A percentile compares a stretch with the other conserved stretches of the same genome.
Conservation (phyloP, 2,329 filamentous ascomycete species). For the Fusarium sp. region DNA sequence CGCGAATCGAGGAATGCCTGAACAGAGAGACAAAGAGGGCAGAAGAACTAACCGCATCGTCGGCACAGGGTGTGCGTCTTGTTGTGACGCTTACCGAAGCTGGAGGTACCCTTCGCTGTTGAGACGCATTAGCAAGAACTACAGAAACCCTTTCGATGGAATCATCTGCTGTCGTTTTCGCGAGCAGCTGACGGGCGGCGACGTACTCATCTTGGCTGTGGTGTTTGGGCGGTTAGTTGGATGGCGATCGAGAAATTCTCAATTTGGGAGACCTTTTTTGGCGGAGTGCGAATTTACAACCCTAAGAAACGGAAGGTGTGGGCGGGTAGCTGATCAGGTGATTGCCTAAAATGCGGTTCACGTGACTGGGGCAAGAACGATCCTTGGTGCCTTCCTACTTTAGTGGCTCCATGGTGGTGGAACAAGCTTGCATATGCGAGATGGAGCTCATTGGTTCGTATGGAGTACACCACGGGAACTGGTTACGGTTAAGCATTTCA, state of each 20-base stretch:
- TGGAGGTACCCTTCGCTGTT: constrained; percentile 70
- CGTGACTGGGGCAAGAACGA: constrained; percentile 44
- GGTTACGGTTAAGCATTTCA: neutral
- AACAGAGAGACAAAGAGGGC: constrained; percentile 26
- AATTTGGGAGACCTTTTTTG: constrained; percentile 54
- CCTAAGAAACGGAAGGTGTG: constrained; percentile 50
- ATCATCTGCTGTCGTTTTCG: constrained; percentile 35
- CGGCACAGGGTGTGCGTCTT: constrained; percentile 99
- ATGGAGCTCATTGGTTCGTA: neutral
- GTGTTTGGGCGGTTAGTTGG: constrained; percentile 57
- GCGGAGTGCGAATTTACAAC: constrained; percentile 55
- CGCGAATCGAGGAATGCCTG: constrained; percentile 31
- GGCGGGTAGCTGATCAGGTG: constrained; percentile 50
- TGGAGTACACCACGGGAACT: neutral
- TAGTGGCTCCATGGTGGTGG: neutral
- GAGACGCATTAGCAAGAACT: constrained; percentile 45
- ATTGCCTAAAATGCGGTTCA: constrained; percentile 9
- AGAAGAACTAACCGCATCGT: constrained; percentile 86
- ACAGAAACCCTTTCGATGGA: constrained; percentile 25
- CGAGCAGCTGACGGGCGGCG: constrained; percentile 34
- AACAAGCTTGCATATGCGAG: neutral
- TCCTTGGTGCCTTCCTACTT: neutral
- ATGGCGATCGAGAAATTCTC: constrained; percentile 55
- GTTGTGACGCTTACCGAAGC: constrained; percentile 82
- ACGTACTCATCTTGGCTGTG: constrained; percentile 71